Evolutionary conservation across 192 early-diverging fungal genomes (phyloP).

Genomic region (Rhizophlyctis rosea): DNA sequence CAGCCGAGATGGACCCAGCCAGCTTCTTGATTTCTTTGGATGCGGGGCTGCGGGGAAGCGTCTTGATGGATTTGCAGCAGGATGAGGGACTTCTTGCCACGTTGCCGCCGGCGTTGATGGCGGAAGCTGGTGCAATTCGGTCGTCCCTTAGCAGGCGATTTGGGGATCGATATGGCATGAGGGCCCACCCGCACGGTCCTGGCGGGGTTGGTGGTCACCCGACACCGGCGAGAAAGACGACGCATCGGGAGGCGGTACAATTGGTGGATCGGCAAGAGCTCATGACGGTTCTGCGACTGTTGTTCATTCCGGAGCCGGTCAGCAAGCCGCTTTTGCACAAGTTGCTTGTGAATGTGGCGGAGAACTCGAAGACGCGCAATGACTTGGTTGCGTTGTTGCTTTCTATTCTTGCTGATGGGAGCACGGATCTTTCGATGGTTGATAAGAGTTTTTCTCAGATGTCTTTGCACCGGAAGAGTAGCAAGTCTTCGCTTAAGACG

Average conservation of each 20-base stretch:
- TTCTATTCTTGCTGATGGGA: slow-evolving; percentile 80
- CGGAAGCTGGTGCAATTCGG: slow-evolving; percentile 49
- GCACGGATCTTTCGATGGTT: slow-evolving; percentile 67
- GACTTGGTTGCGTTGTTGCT: slow-evolving; percentile 86
- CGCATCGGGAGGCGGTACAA: slow-evolving; percentile 67
- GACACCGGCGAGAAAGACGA: slow-evolving; percentile 32
- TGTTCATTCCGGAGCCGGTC: slow-evolving; percentile 83
- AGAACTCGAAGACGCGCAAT: slow-evolving; percentile 79
- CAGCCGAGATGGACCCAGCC: slow-evolving; percentile 48
- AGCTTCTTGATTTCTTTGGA: slow-evolving; percentile 56
- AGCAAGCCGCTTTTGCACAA: slow-evolving; percentile 60
- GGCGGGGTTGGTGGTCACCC: slow-evolving; percentile 2
- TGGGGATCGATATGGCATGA: too few relatives aligned
- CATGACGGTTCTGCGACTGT: slow-evolving; percentile 77
- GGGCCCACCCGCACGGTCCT: not conserved
- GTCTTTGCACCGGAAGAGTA: slow-evolving; percentile 59
- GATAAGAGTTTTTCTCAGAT: slow-evolving; percentile 76
- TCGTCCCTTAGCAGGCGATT: slow-evolving; percentile 10
- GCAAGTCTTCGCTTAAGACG: not conserved
- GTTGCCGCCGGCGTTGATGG: slow-evolving; percentile 40
- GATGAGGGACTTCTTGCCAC: slow-evolving; percentile 40
- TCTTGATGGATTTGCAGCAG: slow-evolving; percentile 53
- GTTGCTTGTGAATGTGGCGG: slow-evolving; percentile 77
- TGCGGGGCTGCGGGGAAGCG: slow-evolving; percentile 50
- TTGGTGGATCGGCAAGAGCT: slow-evolving; percentile 80